These are phyloP conservation scores for Globisporangium spinosum DNA, from an alignment of 352 stramenopile genomes.

Conservation along the genomic window DNA sequence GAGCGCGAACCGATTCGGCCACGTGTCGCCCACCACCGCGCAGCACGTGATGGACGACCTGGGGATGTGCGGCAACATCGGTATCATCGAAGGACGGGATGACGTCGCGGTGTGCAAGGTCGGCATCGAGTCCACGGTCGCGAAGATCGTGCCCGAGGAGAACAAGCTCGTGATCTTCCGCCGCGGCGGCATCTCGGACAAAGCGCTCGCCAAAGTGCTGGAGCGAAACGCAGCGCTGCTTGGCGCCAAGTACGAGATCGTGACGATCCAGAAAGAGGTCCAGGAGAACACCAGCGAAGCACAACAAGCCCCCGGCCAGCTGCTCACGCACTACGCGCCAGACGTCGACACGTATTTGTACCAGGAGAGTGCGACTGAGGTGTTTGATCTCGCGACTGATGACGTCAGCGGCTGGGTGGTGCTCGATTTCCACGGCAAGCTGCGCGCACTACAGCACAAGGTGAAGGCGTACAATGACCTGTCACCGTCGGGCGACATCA, in stretches of 20 bases:
- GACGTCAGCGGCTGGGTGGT: conserved; percentile 63
- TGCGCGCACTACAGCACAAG: conserved; percentile 39
- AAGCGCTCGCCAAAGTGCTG: conserved; percentile 57
- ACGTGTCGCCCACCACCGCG: conserved; percentile 96
- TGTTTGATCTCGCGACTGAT: conserved; percentile 29
- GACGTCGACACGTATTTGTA: conserved; percentile 90
- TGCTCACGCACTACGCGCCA: conserved; percentile 97
- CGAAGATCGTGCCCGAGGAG: conserved; percentile 83
- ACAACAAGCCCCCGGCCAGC: conserved; percentile 93
- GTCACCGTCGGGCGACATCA: conserved; percentile 58
- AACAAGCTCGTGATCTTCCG: conserved; percentile 86
- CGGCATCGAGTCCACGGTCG: conserved; percentile 94
- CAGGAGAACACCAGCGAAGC: conserved; percentile 59
- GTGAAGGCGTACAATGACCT: conserved; percentile 80
- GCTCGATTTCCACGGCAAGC: conserved; percentile 72
- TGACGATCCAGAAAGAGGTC: conserved; percentile 64
- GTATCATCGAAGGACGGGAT: conserved; percentile 68
- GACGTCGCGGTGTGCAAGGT: conserved; percentile 68
- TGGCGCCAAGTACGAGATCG: conserved; percentile 50
- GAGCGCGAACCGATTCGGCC: conserved; percentile 98
- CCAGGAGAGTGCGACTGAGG: conserved; percentile 34
- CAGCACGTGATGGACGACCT: conserved; percentile 97
- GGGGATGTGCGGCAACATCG: conserved; percentile 84
- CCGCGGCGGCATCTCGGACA: conserved; percentile 80
- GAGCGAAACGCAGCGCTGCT: conserved; percentile 35